Percentiles rank a stretch among this genome's conserved stretches.
These are phyloP conservation scores for Hysterium pulicare DNA, from an alignment of 2,329 filamentous ascomycete species.

Conservation along the genomic window DNA sequence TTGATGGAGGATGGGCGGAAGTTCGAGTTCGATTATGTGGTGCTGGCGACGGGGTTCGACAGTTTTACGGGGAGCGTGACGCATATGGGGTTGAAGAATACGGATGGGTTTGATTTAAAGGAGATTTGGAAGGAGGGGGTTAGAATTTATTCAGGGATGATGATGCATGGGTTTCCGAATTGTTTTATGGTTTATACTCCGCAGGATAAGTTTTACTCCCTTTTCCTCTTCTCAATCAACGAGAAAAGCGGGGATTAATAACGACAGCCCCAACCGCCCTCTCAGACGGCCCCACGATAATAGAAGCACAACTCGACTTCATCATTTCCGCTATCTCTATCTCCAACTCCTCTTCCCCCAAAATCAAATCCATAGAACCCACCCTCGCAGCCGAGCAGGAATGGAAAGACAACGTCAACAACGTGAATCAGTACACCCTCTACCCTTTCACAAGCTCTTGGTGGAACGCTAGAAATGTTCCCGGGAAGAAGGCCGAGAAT, in stretches of 20 bases:
- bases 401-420: constrained; percentile 37
- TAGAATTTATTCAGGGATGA: constrained; percentile 40
- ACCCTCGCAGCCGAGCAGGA: constrained; percentile 37
- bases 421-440: constrained; percentile 32
- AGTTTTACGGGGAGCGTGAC: constrained; percentile 34
- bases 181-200: constrained; percentile 41
- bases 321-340: constrained; percentile 40
- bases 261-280: constrained; percentile 39
- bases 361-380: constrained; percentile 32
- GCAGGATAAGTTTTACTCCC: constrained; percentile 21
- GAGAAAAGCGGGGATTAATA: too few species aligned
- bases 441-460: constrained; percentile 40
- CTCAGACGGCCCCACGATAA: constrained; percentile 42
- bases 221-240: not conserved
- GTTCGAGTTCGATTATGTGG: constrained; percentile 53
- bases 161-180: constrained; percentile 37
- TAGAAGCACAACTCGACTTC: constrained; percentile 38
- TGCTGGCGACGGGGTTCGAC: constrained; percentile 47
- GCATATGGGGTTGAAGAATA: constrained; percentile 29
- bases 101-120: constrained; percentile 27
- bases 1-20: constrained; percentile 46
- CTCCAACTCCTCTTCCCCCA: constrained; percentile 23
- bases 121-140: constrained; percentile 39
- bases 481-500: constrained; percentile 41
- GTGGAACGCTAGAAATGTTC: constrained; percentile 41